Percentiles rank a stretch among this genome's conserved stretches.
Conservation (phyloP, 805 yeast genomes). For the Cyberlindnera lachancei region DNA sequence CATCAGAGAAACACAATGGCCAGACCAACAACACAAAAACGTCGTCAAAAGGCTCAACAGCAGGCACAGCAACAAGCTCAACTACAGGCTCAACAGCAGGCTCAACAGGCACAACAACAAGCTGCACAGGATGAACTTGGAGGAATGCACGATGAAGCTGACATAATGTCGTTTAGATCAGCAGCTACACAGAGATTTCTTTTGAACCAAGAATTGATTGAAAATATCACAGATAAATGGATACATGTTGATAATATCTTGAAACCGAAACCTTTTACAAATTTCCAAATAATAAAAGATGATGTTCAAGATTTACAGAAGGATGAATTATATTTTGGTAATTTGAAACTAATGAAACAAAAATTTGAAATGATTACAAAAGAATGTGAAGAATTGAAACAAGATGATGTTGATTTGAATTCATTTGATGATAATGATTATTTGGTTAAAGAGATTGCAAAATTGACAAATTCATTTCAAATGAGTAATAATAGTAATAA, state of each 20-base stretch:
- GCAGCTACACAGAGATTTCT: slow-evolving; percentile 38
- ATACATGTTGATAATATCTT: slow-evolving; percentile 38
- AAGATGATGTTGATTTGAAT: slow-evolving; percentile 2
- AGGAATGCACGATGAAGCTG: slow-evolving; percentile 43
- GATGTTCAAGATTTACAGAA: slow-evolving; percentile 8
- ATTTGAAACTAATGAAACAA: slow-evolving; percentile 17
- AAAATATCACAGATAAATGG: slow-evolving; percentile 38
- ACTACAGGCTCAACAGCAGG: slow-evolving; percentile 2
- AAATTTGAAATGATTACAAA: slow-evolving; percentile 12
- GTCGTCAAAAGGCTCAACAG: slow-evolving; percentile 17
- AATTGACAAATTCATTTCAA: slow-evolving; percentile 8
- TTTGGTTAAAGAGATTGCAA: slow-evolving; percentile 6
- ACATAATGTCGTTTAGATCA: slow-evolving; percentile 39
- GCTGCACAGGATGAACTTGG: slow-evolving; percentile 18
- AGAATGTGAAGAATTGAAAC: slow-evolving; percentile 12
- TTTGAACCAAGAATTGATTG: slow-evolving; percentile 42
- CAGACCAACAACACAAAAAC: slow-evolving; percentile 18
- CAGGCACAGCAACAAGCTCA: slow-evolving; percentile 8
- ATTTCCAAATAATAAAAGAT: slow-evolving; percentile 11
- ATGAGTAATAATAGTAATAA: slow-evolving; percentile 2
- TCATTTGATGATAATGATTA: slow-evolving; percentile 1
- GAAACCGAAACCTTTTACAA: slow-evolving; percentile 29
- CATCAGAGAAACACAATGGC: slow-evolving; percentile 15
- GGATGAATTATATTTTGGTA: slow-evolving; percentile 21
- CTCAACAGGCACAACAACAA: slow-evolving; percentile 6